Evolutionary conservation across 306 rosid genomes (phyloP), one percentile per base, ranked within the genome.

Genomic region (Malus orientalis): DNA sequence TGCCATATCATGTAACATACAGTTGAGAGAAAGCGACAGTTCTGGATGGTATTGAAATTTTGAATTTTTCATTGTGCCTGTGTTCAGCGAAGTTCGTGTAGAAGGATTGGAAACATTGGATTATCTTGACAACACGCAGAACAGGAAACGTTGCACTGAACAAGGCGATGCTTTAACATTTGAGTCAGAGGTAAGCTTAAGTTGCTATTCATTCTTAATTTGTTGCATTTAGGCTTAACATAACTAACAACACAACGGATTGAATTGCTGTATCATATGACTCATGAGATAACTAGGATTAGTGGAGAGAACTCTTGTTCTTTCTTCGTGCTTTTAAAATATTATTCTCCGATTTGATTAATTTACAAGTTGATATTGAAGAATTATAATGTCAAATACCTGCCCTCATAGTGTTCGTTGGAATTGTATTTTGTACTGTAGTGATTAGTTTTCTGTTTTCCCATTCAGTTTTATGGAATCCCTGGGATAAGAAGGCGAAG

Each of bases 401-500:
- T 74, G 74, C 33, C 33, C 67, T 32, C 36, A 1, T 15, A 6
- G 49, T 72, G 72, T 55, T 58, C 40, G 67, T 51, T 30, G n/a
- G 55, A 23, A 67, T 57, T 40, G 33, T 76, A 32, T 32, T 8
- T 55, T 71, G 15, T 22, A 13, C 25, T 19, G 29, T 12, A 57
- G 68, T 45, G 18, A 20, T 30, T 13, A 62, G 11, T 15, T 33
- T 66, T 15, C 53, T 57, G 54, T 69, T 76, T 38, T 84, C 73
- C 47, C 19, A 42, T 84, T 69, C 87, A 96, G 99, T 96, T 82
- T 98, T 96, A 62, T 96, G 99, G 99, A 96, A 96, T 84, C 97
- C 99, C 61, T 96, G 99, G 99, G 99, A 96, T 85, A 96, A 96
- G 93, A 96, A 91, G 87, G 97, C 97, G 68, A 96, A 96, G 84